Base-by-base conservation (phyloP, 768 basidiomycete species). In the Mycena kentingensis region DNA sequence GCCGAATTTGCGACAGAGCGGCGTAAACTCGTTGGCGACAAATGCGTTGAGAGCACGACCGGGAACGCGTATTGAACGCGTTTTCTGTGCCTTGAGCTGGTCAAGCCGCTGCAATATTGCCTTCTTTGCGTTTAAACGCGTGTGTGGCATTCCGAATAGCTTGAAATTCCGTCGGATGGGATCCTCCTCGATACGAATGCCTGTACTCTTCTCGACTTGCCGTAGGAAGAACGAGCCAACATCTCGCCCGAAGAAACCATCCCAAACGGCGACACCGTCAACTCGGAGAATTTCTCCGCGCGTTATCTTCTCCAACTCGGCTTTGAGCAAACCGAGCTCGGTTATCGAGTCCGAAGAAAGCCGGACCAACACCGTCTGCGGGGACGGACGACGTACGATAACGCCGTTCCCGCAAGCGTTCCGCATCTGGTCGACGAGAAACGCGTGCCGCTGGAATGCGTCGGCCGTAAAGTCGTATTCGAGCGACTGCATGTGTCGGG, bases 201-300 rank as follows among this genome's bases (percentile, higher is more conserved):
- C 72, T 0, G 70, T 65, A 39, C 77, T 61, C 10, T 57, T 51
- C 49, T 81, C 72, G 11, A 90, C 49, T 1, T 71, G 63, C 1
- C 69, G 58, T 41, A 91, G 46, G 63, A 78, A 89, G 0, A 13
- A 19, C 0, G 41, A 34, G 0, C 87, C 87, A 5, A 67, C 66
- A 0, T 58, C 51, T 4, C 71, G 56, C 19, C 63, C 62, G 54
- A 92, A 85, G 66, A 81, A 90, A 3, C 74, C 70, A 52, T 90
- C 84, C 88, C 88, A 92, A 7, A 79, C 69, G 2, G 74, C 68
- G 34, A 78, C 77, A 25, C 77, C 80, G 38, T 81, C 75, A 16
- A 77, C 60, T 24, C 67, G 73, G 28, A 88, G 64, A 2, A 77
- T 68, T 56, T 90, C 85, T 1, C 89, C 88, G 2, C 75, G 78